Evolutionary conservation across 2,329 filamentous ascomycete genomes (phyloP).

Genomic region (Botrytis pseudocinerea): DNA sequence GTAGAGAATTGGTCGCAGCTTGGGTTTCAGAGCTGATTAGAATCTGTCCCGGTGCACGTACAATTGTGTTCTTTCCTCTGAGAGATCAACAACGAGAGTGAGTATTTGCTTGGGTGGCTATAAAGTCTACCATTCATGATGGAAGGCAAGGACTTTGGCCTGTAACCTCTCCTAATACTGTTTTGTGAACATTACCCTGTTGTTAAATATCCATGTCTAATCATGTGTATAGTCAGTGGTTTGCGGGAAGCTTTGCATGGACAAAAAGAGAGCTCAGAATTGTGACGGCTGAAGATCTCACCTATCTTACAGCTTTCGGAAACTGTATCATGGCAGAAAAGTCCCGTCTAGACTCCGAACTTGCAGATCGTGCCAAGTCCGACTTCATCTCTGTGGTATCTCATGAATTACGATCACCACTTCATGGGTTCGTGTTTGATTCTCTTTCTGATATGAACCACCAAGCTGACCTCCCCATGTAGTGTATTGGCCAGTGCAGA

Average conservation of each 20-base stretch:
- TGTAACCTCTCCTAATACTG: neutral
- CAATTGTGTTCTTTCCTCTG: conserved; percentile 49
- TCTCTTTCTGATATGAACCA: neutral
- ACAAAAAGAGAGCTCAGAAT: conserved; percentile 46
- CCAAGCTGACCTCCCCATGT: neutral
- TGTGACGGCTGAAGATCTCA: conserved; percentile 49
- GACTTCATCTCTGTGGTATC: conserved; percentile 61
- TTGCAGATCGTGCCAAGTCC: conserved; percentile 47
- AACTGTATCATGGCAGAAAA: conserved; percentile 59
- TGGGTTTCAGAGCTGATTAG: conserved; percentile 27
- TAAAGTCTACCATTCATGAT: neutral
- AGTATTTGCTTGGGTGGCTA: neutral
- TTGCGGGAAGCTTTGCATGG: conserved; percentile 51
- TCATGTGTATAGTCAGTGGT: conserved; percentile 43
- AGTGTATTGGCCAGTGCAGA: conserved; percentile 53
- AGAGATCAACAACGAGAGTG: conserved; percentile 47
- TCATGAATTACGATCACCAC: conserved; percentile 60
- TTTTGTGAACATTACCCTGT: neutral
- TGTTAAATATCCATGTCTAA: neutral
- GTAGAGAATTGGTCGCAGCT: conserved; percentile 21
- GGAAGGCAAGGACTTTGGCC: neutral
- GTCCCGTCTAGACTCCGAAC: conserved; percentile 48
- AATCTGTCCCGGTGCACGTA: conserved; percentile 46
- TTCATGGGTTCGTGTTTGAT: conserved; percentile 49
- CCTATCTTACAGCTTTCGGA: conserved; percentile 51